A percentile compares a stretch with the other conserved stretches of the same genome.
phyloP scores from a whole-genome alignment of 176 grass and related monocot species.

The Eleusine coracana region DNA sequence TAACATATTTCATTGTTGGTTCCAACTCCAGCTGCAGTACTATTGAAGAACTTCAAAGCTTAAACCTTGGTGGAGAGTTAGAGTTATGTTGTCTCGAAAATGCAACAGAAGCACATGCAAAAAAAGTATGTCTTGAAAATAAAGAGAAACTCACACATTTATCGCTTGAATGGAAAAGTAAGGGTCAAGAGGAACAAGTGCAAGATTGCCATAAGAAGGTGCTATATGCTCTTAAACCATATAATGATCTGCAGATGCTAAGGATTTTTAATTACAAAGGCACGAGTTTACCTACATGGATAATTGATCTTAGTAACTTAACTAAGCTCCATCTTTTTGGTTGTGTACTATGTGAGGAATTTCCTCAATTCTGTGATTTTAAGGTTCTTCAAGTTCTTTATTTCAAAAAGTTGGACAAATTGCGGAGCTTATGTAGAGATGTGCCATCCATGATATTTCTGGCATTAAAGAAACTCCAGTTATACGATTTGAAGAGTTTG shows the following conservation, averaged over 20 bases:
- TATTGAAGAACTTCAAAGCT: background rate
- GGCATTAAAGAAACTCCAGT: background rate
- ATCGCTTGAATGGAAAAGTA: too few species aligned
- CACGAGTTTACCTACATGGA: background rate
- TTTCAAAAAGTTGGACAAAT: background rate
- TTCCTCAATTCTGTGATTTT: background rate
- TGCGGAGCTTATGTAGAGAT: background rate
- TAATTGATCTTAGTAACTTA: background rate
- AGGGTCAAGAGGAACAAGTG: background rate
- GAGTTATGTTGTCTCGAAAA: background rate
- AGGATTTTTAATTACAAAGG: background rate
- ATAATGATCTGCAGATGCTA: background rate
- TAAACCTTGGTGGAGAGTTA: background rate
- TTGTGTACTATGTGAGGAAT: background rate
- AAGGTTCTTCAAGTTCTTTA: background rate
- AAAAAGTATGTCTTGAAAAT: too few species aligned
- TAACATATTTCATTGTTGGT: conserved; percentile 17
- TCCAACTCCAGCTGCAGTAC: background rate
- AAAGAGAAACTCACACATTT: too few species aligned
- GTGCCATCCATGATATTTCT: background rate
- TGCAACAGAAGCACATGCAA: background rate
- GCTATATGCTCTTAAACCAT: conserved; percentile 22
- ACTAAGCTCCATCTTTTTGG: background rate
- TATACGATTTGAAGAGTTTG: background rate
- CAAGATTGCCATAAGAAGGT: background rate